A percentile compares a stretch with the other conserved stretches of the same genome.
Conservation (phyloP, 495 filamentous ascomycete species). For the Trichodelitschia bisporula region DNA sequence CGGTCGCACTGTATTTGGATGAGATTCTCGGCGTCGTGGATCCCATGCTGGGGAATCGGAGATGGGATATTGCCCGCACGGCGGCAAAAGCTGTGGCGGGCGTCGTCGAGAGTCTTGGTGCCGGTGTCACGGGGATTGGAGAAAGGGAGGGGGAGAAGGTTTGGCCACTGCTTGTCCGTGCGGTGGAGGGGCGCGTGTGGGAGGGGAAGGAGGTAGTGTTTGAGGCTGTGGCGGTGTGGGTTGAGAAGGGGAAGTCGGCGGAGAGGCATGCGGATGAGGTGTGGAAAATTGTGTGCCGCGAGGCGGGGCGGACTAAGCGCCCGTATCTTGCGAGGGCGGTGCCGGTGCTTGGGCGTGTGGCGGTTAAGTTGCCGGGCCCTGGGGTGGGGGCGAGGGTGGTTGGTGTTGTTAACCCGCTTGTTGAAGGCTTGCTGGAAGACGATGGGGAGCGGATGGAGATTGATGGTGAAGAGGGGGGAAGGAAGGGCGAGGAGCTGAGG, state of each 20-base stretch:
- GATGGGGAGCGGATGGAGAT: constrained; percentile 39
- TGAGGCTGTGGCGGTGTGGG: constrained; percentile 60
- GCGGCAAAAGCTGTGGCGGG: constrained; percentile 58
- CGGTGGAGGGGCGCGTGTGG: constrained; percentile 72
- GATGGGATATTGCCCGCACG: constrained; percentile 78
- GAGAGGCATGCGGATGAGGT: constrained; percentile 28
- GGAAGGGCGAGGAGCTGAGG: constrained; percentile 7
- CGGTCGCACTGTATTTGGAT: constrained; percentile 55
- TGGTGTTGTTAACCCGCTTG: constrained; percentile 24
- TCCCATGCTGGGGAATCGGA: constrained; percentile 42
- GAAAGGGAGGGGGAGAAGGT: constrained; percentile 31
- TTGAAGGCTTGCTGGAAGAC: constrained; percentile 22
- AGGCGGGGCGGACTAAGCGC: constrained; percentile 75
- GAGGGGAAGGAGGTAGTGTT: constrained; percentile 78
- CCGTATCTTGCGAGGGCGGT: constrained; percentile 56
- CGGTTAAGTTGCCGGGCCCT: constrained; percentile 32
- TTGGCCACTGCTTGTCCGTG: constrained; percentile 64
- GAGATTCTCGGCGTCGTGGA: constrained; percentile 53
- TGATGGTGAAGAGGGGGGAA: constrained; percentile 15
- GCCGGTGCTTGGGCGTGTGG: constrained; percentile 43
- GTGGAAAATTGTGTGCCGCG: constrained; percentile 51
- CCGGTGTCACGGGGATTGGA: constrained; percentile 20
- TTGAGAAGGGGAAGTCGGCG: too few species aligned
- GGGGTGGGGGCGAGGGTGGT: constrained; percentile 45
- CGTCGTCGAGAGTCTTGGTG: constrained; percentile 12